A percentile compares a stretch with the other conserved stretches of the same genome.
phyloP scores from a whole-genome alignment of 2,329 filamentous ascomycete genomes.

The Pseudocercospora musae region DNA sequence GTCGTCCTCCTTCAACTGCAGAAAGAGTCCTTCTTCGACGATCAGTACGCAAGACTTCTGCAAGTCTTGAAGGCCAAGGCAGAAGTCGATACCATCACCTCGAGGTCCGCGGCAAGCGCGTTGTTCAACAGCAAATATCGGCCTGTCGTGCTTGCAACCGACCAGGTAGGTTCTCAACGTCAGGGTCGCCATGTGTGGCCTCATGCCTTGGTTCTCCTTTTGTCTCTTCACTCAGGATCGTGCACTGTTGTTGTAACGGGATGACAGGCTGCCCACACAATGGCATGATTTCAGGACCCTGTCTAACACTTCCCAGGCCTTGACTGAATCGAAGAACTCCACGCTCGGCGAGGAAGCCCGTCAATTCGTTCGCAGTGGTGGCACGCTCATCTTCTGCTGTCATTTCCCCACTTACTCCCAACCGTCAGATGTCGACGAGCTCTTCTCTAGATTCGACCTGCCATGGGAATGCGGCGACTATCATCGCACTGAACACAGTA shows the following conservation, averaged over 20 bases:
- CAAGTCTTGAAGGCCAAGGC: constrained; percentile 11
- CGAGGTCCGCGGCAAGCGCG: constrained; percentile 10
- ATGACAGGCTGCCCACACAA: background rate
- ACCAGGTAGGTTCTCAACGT: constrained; percentile 1
- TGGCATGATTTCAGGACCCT: background rate
- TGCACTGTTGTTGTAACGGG: background rate
- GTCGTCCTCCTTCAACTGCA: constrained; percentile 21
- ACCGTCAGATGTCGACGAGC: constrained; percentile 6
- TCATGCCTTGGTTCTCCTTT: background rate
- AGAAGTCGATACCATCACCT: constrained; percentile 17
- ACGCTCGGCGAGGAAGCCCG: constrained; percentile 14
- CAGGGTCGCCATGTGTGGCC: background rate
- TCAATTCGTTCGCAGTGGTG: constrained; percentile 21
- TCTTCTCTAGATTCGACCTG: constrained; percentile 21
- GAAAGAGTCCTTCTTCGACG: constrained; percentile 21
- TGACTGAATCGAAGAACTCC: constrained; percentile 12
- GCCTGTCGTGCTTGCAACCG: constrained; percentile 18
- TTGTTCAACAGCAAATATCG: constrained; percentile 5
- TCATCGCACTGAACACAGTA: constrained; percentile 20
- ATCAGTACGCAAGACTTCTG: constrained; percentile 14
- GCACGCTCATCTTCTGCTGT: constrained; percentile 22
- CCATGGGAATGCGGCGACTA: constrained; percentile 24
- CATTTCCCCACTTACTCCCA: constrained; percentile 17
- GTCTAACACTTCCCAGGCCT: constrained; percentile 7
- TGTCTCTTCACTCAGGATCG: background rate